A percentile compares a stretch with the other conserved stretches of the same genome.
These are phyloP conservation scores for Fusarium piperis DNA, from an alignment of 2,329 filamentous ascomycete genomes.

Conservation along the genomic window DNA sequence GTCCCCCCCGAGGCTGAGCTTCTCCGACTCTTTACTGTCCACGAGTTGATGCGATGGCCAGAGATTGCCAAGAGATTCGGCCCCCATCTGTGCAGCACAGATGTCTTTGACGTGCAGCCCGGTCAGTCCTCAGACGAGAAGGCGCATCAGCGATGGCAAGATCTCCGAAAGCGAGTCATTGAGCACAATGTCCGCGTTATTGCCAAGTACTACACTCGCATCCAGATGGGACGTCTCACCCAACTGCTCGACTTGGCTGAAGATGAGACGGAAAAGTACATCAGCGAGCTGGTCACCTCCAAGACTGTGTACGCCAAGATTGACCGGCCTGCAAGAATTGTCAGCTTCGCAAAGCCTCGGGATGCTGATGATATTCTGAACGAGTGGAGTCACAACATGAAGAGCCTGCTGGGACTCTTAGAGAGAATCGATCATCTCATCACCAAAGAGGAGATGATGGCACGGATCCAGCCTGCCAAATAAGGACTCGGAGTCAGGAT, in stretches of 20 bases:
- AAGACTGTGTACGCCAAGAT: constrained; percentile 99
- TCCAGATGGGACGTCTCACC: constrained; percentile 90
- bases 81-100: constrained; percentile 85
- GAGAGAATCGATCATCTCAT: constrained; percentile 97
- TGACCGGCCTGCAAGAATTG: constrained; percentile 88
- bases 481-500: constrained; percentile 46
- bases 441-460: constrained; percentile 99
- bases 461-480: constrained; percentile 80
- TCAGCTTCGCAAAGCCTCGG: constrained; percentile 93
- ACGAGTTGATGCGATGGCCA: constrained; percentile 98
- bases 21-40: constrained; percentile 92
- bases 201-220: constrained; percentile 98
- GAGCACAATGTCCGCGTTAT: constrained; percentile 98
- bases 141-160: constrained; percentile 87
- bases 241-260: constrained; percentile 91
- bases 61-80: constrained; percentile 90
- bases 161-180: constrained; percentile 96
- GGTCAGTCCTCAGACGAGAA: constrained; percentile 78
- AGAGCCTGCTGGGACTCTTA: constrained; percentile 83
- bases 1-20: constrained; percentile 85
- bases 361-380: constrained; percentile 97
- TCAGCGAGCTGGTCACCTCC: constrained; percentile 93
- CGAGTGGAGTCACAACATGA: constrained; percentile 99
- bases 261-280: constrained; percentile 98
- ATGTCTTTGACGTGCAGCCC: constrained; percentile 81